Evolutionary conservation across 2,329 filamentous ascomycete genomes (phyloP).

Genomic region (Venturia effusa): DNA sequence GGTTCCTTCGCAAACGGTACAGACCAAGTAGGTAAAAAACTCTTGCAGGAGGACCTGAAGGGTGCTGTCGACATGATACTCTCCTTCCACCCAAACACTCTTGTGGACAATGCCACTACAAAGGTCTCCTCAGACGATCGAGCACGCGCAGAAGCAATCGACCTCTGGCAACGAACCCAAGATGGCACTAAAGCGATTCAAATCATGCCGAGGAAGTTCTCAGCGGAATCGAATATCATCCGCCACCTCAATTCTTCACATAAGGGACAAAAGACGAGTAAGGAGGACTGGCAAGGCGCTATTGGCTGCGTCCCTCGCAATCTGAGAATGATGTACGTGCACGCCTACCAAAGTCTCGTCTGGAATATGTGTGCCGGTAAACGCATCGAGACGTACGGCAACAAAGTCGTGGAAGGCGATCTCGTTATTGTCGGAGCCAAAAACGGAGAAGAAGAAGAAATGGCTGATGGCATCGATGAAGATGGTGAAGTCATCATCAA

Average conservation of each 20-base stretch:
- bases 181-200: constrained; percentile 50
- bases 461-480: constrained; percentile 37
- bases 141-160: constrained; percentile 66
- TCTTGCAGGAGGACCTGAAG: constrained; percentile 71
- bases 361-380: constrained; percentile 83
- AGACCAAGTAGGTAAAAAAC: constrained; percentile 71
- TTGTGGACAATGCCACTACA: constrained; percentile 31
- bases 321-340: constrained; percentile 86
- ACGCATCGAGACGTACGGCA: constrained; percentile 67
- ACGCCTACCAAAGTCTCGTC: constrained; percentile 89
- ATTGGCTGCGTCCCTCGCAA: constrained; percentile 70
- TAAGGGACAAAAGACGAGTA: constrained; percentile 32
- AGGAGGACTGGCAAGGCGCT: constrained; percentile 69
- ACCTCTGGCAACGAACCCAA: constrained; percentile 56
- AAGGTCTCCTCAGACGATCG: constrained; percentile 62
- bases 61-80: constrained; percentile 71
- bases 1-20: constrained; percentile 81
- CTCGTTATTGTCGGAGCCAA: constrained; percentile 58
- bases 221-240: constrained; percentile 69
- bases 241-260: constrained; percentile 52
- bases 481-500: constrained; percentile 57
- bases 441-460: constrained; percentile 29
- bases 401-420: constrained; percentile 70
- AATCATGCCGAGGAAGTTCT: constrained; percentile 67
- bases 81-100: constrained; percentile 54